phyloP scores from a whole-genome alignment of 202 grass and related monocot genomes.

The Setaria italica region DNA sequence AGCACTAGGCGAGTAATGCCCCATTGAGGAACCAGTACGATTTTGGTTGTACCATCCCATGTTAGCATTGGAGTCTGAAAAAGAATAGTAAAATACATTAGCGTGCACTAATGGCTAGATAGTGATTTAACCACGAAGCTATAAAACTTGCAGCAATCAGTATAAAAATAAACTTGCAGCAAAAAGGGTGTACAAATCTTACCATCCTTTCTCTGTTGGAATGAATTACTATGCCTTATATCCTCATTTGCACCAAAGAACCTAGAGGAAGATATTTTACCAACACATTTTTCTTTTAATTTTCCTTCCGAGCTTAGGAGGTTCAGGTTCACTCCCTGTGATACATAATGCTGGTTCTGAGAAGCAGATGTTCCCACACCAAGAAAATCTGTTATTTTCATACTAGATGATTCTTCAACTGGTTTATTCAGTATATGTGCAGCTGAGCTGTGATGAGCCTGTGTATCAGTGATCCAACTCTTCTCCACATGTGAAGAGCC shows the following conservation, averaged over 20 bases:
- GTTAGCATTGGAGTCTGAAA: constrained; percentile 28
- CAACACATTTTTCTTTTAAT: constrained; percentile 37
- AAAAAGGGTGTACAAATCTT: constrained; percentile 34
- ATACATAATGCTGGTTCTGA: constrained; percentile 40
- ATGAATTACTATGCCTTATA: constrained; percentile 43
- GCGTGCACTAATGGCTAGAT: constrained; percentile 27
- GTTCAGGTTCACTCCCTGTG: constrained; percentile 43
- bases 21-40: constrained; percentile 28
- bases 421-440: constrained; percentile 46
- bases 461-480: constrained; percentile 47
- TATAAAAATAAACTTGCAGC: neutral
- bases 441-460: constrained; percentile 7
- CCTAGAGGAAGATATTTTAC: constrained; percentile 47
- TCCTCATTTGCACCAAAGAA: constrained; percentile 37
- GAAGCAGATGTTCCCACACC: constrained; percentile 32
- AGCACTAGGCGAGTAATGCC: constrained; percentile 28
- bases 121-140: constrained; percentile 24
- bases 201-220: constrained; percentile 49
- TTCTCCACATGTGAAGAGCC: constrained; percentile 41
- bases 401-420: constrained; percentile 31
- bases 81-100: constrained; percentile 25
- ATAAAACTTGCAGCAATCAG: neutral
- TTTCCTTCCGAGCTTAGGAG: constrained; percentile 35
- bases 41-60: constrained; percentile 48
- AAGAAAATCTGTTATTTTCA: constrained; percentile 41